These are phyloP conservation scores for Pleurotus platypus DNA, from an alignment of 768 basidiomycete species.

Conservation along the genomic window DNA sequence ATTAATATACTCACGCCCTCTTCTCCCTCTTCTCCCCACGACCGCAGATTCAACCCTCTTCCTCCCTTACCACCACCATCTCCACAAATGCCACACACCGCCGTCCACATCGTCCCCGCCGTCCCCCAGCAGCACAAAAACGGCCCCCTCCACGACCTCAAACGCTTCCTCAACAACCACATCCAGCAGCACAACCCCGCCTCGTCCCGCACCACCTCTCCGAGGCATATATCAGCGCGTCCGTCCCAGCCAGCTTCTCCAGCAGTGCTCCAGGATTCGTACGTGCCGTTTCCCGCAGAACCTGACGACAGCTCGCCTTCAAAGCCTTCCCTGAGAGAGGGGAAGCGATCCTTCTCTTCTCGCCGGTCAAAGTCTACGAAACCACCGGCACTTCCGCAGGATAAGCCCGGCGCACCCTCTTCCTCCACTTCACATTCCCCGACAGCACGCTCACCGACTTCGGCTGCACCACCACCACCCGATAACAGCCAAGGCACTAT, in stretches of 20 bases:
- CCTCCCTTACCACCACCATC: conserved; percentile 34
- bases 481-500: conserved; percentile 9
- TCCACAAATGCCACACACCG: conserved; percentile 32
- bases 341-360: conserved; percentile 23
- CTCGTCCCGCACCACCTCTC: conserved; percentile 9
- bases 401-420: conserved; percentile 43
- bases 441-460: conserved; percentile 20
- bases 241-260: not conserved
- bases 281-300: conserved; percentile 4
- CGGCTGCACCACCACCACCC: conserved; percentile 10
- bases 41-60: conserved; percentile 24
- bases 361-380: conserved; percentile 22
- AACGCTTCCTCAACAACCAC: conserved; percentile 86
- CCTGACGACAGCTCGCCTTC: not conserved
- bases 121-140: conserved; percentile 57
- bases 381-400: conserved; percentile 21
- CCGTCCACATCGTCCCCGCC: conserved; percentile 47
- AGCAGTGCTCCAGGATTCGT: not conserved
- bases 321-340: conserved; percentile 9
- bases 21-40: conserved; percentile 22
- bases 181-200: conserved; percentile 33
- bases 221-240: not conserved
- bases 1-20: not conserved
- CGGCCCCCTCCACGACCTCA: conserved; percentile 38
- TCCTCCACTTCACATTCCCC: conserved; percentile 24